Evolutionary conservation across 1,139 yeast genomes (phyloP).

Genomic region (Kodamaea plutei): DNA sequence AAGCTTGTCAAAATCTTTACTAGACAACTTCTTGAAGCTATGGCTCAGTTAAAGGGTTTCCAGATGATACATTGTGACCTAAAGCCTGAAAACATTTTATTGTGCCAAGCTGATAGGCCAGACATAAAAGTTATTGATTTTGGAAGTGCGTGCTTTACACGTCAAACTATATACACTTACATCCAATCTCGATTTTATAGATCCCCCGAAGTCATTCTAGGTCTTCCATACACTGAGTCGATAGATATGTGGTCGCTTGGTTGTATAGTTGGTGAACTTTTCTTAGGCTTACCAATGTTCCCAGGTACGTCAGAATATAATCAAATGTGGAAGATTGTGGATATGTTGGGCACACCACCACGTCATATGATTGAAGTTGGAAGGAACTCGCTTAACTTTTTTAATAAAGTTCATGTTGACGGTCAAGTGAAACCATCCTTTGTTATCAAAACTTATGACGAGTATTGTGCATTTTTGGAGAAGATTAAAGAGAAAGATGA

Average conservation of each 20-base stretch:
- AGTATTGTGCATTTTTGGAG: slow-evolving; percentile 33
- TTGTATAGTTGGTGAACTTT: slow-evolving; percentile 91
- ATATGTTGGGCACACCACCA: slow-evolving; percentile 85
- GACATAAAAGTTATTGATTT: slow-evolving; percentile 92
- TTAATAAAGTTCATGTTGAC: slow-evolving; percentile 39
- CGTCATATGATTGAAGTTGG: slow-evolving; percentile 97
- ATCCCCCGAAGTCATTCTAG: slow-evolving; percentile 91
- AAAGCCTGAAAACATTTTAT: slow-evolving; percentile 90
- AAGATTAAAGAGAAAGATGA: slow-evolving; percentile 21
- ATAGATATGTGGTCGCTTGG: slow-evolving; percentile 99
- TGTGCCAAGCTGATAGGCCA: slow-evolving; percentile 80
- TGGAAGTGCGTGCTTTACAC: slow-evolving; percentile 93
- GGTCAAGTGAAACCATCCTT: slow-evolving; percentile 30
- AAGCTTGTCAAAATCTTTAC: slow-evolving; percentile 75
- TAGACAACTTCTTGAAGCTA: slow-evolving; percentile 74
- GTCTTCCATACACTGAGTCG: slow-evolving; percentile 85
- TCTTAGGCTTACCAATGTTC: slow-evolving; percentile 87
- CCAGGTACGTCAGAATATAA: slow-evolving; percentile 96
- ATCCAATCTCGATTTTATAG: slow-evolving; percentile 94
- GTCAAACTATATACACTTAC: slow-evolving; percentile 87
- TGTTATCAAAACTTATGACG: slow-evolving; percentile 31
- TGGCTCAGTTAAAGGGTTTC: slow-evolving; percentile 74
- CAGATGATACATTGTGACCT: slow-evolving; percentile 93
- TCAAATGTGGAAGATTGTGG: slow-evolving; percentile 77
- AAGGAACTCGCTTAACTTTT: slow-evolving; percentile 69